Base-by-base conservation (phyloP, 106 monocot species). In the Allium sativum region DNA sequence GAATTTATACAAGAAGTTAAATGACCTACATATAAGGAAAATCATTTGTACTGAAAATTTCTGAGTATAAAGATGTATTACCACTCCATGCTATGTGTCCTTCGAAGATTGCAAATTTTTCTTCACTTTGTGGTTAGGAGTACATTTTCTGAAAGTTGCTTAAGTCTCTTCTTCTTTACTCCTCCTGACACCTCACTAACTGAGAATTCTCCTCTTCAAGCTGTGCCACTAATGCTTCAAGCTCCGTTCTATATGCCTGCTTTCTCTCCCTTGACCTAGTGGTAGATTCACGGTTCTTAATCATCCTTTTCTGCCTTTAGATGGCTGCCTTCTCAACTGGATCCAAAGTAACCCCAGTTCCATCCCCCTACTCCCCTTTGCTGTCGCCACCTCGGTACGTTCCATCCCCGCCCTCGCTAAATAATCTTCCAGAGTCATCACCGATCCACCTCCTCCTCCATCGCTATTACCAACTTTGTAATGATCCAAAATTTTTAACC, bases 231-330 rank as follows among this genome's bases (percentile, higher is more conserved):
- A 80, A 59, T 15, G 73, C 51, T 59, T 84, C 84, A 12, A 84
- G 84, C 74, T 84, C 80, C 0, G 77, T 76, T 58, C 73, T 80
- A 71, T 80, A 84, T 21, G 84, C 84, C 84, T 84, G 58, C 47
- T 88, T 93, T 57, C 88, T 78, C 77, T 93, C 93, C 74, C 93
- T 81, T 7, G 93, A 93, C 45, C 88, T 74, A 1, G 88, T 88
- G 1, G 93, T 88, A 2, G 93, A 93, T 63, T 93, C 92, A 62
- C 88, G 65, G 53, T 93, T 93, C 75, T 88, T 93, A 56, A 88
- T 88, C 93, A 93, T 93, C 65, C 93, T 81, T 79, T 79, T 93
- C 82, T 93, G 84, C 74, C 84, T 65, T 72, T 93, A 84, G 54
- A 82, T 41, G 44, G 72, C 74, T 3, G 75, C 79, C 53, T 68